These are phyloP conservation scores for Meyerozyma carpophila DNA, from an alignment of 1,139 yeast genomes.

Conservation along the genomic window DNA sequence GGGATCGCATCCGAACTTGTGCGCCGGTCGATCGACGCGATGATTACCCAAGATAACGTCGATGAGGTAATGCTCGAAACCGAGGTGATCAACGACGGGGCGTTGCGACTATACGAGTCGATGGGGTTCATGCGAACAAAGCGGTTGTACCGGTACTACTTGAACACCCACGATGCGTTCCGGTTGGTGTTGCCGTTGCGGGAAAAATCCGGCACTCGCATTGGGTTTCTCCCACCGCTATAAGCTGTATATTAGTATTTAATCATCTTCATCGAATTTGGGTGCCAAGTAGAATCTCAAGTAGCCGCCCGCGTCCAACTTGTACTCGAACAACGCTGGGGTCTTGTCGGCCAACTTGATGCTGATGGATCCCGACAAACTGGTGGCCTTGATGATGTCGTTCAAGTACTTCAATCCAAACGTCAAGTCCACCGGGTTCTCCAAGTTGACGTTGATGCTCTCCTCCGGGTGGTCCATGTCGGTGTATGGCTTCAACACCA, in stretches of 20 bases:
- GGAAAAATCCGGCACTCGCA: slow-evolving; percentile 24
- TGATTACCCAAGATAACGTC: slow-evolving; percentile 54
- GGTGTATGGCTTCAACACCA: slow-evolving; percentile 78
- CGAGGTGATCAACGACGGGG: slow-evolving; percentile 76
- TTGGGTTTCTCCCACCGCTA: slow-evolving; percentile 24
- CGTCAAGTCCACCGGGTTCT: slow-evolving; percentile 82
- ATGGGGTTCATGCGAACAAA: slow-evolving; percentile 83
- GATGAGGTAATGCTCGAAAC: slow-evolving; percentile 92
- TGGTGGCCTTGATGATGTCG: slow-evolving; percentile 88
- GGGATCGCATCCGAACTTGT: slow-evolving; percentile 81
- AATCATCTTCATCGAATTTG: slow-evolving; percentile 88
- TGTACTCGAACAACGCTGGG: slow-evolving; percentile 92
- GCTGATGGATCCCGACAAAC: slow-evolving; percentile 71
- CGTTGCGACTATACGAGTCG: slow-evolving; percentile 73
- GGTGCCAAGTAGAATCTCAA: slow-evolving; percentile 96
- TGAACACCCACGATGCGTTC: slow-evolving; percentile 91
- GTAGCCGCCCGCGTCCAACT: slow-evolving; percentile 82
- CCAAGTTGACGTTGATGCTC: slow-evolving; percentile 69
- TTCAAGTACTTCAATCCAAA: slow-evolving; percentile 88
- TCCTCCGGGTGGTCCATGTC: slow-evolving; percentile 78
- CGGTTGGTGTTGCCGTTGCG: slow-evolving; percentile 52
- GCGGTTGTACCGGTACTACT: slow-evolving; percentile 77
- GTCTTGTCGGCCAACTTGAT: slow-evolving; percentile 85
- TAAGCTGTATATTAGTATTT: slow-evolving; percentile 8
- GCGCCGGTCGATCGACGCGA: slow-evolving; percentile 54